These are phyloP conservation scores for Populus deltoides DNA, from an alignment of 345 rosid species.

Conservation along the genomic window DNA sequence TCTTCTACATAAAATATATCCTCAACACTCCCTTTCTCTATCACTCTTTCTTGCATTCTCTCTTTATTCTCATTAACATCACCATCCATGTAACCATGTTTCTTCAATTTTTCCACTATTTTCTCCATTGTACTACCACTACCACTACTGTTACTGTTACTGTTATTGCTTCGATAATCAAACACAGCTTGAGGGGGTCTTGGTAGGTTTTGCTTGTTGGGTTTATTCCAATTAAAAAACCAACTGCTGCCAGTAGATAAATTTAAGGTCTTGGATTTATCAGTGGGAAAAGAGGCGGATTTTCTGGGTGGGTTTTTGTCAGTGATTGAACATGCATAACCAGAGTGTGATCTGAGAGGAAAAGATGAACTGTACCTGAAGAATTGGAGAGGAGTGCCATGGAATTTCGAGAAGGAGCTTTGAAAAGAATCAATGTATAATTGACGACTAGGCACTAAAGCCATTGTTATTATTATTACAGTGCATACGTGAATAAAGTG, in stretches of 20 bases:
- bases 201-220: constrained; percentile 33
- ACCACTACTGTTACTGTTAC: constrained; percentile 27
- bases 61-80: constrained; percentile 33
- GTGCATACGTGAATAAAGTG: neutral
- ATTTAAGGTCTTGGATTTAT: constrained; percentile 6
- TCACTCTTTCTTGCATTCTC: constrained; percentile 38
- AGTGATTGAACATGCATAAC: constrained; percentile 11
- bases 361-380: constrained; percentile 44
- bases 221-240: constrained; percentile 59
- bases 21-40: constrained; percentile 73
- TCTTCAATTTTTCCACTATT: constrained; percentile 79
- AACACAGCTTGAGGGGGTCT: constrained; percentile 46
- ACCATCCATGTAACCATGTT: constrained; percentile 53
- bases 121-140: constrained; percentile 68
- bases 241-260: constrained; percentile 30
- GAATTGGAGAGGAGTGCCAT: constrained; percentile 39
- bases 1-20: constrained; percentile 69
- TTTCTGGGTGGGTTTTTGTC: constrained; percentile 33
- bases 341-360: constrained; percentile 22
- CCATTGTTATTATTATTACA: constrained; percentile 27
- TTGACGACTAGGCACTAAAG: constrained; percentile 54
- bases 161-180: constrained; percentile 40
- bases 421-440: constrained; percentile 45
- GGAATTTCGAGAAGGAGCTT: constrained; percentile 42
- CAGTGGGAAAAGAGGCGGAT: constrained; percentile 18